Conservation (phyloP, 108 stramenopile species). For the Fragilariopsis cylindrus region DNA sequence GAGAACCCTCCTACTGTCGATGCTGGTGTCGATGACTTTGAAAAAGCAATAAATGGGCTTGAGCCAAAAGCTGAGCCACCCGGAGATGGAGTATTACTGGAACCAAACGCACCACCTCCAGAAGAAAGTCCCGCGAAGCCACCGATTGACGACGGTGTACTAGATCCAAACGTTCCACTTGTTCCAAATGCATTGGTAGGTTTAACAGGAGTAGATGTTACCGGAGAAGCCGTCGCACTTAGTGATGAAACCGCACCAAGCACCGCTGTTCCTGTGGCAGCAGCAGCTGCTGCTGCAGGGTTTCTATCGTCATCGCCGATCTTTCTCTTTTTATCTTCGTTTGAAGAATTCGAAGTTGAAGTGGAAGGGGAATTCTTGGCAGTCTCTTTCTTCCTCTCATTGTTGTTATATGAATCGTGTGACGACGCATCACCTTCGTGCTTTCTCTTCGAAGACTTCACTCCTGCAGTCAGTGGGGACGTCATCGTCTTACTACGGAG, state of each 20-base stretch:
- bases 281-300: no score
- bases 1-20: constrained; percentile 7
- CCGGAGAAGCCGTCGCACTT: constrained; percentile 26
- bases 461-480: no score
- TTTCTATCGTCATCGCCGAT: no score
- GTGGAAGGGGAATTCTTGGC: no score
- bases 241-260: constrained; percentile 45
- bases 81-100: not conserved
- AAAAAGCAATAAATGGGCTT: constrained; percentile 28
- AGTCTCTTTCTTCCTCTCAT: no score
- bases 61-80: constrained; percentile 13
- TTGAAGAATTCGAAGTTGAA: no score
- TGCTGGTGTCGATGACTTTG: constrained; percentile 6
- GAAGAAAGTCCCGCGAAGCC: constrained; percentile 32
- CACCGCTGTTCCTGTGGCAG: constrained; percentile 1
- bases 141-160: constrained; percentile 17
- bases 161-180: constrained; percentile 26
- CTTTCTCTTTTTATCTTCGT: no score
- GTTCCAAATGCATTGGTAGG: constrained; percentile 14
- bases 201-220: not conserved
- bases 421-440: no score
- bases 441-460: no score
- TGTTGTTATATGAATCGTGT: no score
- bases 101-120: not conserved
- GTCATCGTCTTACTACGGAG: no score